Percentiles rank a stretch among this genome's conserved stretches.
These are phyloP conservation scores for Pyricularia grisea DNA, from an alignment of 2,329 filamentous ascomycete species.

Conservation along the genomic window DNA sequence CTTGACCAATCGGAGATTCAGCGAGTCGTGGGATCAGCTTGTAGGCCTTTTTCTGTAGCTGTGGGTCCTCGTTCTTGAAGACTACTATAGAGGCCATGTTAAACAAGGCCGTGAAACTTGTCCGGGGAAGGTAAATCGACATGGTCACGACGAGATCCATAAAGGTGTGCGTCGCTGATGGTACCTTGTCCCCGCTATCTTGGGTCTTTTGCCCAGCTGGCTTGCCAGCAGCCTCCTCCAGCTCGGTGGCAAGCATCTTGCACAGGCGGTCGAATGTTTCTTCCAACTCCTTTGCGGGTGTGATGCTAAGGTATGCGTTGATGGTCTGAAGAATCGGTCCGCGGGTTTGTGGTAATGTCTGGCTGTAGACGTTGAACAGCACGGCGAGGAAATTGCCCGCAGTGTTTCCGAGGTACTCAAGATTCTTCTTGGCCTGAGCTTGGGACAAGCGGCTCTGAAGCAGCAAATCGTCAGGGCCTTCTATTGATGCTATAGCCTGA, in stretches of 20 bases:
- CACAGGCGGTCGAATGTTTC: slow-evolving; percentile 85
- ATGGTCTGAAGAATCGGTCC: slow-evolving; percentile 89
- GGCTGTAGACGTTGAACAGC: slow-evolving; percentile 97
- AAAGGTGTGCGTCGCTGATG: slow-evolving; percentile 84
- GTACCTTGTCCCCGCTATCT: slow-evolving; percentile 65
- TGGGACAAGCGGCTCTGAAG: slow-evolving; percentile 72
- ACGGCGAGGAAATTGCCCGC: slow-evolving; percentile 87
- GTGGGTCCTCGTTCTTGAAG: slow-evolving; percentile 72
- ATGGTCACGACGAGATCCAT: slow-evolving; percentile 98
- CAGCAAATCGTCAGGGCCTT: slow-evolving; percentile 62
- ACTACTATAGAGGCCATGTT: slow-evolving; percentile 78
- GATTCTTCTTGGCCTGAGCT: slow-evolving; percentile 64
- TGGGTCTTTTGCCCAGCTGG: slow-evolving; percentile 34
- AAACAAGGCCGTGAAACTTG: slow-evolving; percentile 79
- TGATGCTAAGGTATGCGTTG: slow-evolving; percentile 88
- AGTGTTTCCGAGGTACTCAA: slow-evolving; percentile 70
- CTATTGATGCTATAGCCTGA: slow-evolving; percentile 64
- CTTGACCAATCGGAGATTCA: slow-evolving; percentile 66
- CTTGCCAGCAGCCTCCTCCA: slow-evolving; percentile 35
- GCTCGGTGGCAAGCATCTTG: slow-evolving; percentile 66
- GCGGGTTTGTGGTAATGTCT: slow-evolving; percentile 86
- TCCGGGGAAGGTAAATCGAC: slow-evolving; percentile 80
- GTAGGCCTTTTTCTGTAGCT: slow-evolving; percentile 98
- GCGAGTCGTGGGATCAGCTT: slow-evolving; percentile 90
- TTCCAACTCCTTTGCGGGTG: slow-evolving; percentile 66